Base-by-base conservation (phyloP, 192 early-diverging fungal genomes). In the Cetraspora pellucida region DNA sequence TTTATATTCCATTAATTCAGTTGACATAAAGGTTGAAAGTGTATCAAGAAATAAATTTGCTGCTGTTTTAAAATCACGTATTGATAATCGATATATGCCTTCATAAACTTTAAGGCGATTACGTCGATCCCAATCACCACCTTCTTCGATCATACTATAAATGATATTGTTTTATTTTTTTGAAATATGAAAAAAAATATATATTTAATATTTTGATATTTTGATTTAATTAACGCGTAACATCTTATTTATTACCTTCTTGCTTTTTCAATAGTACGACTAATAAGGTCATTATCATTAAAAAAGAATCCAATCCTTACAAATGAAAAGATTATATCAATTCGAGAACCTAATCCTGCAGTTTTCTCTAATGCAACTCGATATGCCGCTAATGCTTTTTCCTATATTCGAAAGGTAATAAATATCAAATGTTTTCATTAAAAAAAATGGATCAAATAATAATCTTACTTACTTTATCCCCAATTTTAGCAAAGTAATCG, bases 111-210 rank as follows among this genome's bases (percentile, higher is more conserved):
- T 98, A 55, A 98, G 89, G 59, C 98, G 90, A 86, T 99, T 99
- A 74, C 98, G 90, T 58, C 98, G 90, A 87, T 99, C 98, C 98
- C 98, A 99, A 84, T 99, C 98, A 28, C 98, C 98, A 59, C 97
- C 96, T 85, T 98, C 94, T 80, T 99, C 94, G 76, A 98, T 96
- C 81, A 99, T 87, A 45, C 93, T 95, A 55, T 79, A 74, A 10
- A 37, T 37, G 3, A 37, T 37, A 37, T 37, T 7, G 7, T 37
- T 37, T 37, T 37, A 37, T 37, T 37, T 37, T 37, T 37, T 37
- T 37, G 5, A 37, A 37, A 37, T n/a, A n/a, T n/a, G n/a, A n/a
- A n/a, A n/a, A n/a, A n/a, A n/a, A n/a, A n/a, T n/a, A n/a, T n/a
- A n/a, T n/a, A n/a, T n/a, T n/a, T n/a, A 37, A 37, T 37, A 37